Conservation (phyloP, 1,284 basidiomycete genomes). For the Cerrena zonata region DNA sequence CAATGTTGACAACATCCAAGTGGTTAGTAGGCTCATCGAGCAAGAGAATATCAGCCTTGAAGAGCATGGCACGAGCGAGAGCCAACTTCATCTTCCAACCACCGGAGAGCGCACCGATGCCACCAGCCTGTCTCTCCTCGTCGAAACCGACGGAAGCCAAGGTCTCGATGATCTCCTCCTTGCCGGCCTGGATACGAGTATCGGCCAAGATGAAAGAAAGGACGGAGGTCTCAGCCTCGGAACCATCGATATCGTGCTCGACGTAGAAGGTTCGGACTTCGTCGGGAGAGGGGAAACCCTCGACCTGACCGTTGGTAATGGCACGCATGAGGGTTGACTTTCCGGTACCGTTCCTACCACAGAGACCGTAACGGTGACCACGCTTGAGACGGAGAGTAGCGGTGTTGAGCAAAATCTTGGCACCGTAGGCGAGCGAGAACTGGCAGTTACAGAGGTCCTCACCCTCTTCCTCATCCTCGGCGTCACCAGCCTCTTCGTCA, state of each 20-base stretch:
- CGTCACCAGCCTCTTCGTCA: slow-evolving; percentile 61
- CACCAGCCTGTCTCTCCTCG: slow-evolving; percentile 76
- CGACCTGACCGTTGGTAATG: slow-evolving; percentile 90
- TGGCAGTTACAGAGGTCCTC: slow-evolving; percentile 98
- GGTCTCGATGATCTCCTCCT: slow-evolving; percentile 73
- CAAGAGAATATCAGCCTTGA: slow-evolving; percentile 95
- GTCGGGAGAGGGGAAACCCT: slow-evolving; percentile 94
- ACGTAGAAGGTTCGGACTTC: slow-evolving; percentile 98
- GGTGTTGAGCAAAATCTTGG: slow-evolving; percentile 96
- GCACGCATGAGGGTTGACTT: slow-evolving; percentile 98
- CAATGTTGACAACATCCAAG: slow-evolving; percentile 93
- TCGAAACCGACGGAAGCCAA: slow-evolving; percentile 89
- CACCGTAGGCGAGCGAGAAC: slow-evolving; percentile 96
- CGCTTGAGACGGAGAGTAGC: slow-evolving; percentile 95
- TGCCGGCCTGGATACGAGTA: slow-evolving; percentile 72
- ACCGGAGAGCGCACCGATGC: slow-evolving; percentile 92
- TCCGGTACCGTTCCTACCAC: slow-evolving; percentile 96
- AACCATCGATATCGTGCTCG: slow-evolving; percentile 97
- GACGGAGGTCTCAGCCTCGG: slow-evolving; percentile 87
- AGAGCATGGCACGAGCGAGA: slow-evolving; percentile 95
- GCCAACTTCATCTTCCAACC: slow-evolving; percentile 99
- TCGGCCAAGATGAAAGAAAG: slow-evolving; percentile 84
- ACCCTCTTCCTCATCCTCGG: slow-evolving; percentile 91
- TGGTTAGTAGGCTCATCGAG: slow-evolving; percentile 99
- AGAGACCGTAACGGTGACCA: slow-evolving; percentile 96